These are phyloP conservation scores for Cyclotella kingstonii DNA, from an alignment of 108 stramenopile species.

Conservation along the genomic window DNA sequence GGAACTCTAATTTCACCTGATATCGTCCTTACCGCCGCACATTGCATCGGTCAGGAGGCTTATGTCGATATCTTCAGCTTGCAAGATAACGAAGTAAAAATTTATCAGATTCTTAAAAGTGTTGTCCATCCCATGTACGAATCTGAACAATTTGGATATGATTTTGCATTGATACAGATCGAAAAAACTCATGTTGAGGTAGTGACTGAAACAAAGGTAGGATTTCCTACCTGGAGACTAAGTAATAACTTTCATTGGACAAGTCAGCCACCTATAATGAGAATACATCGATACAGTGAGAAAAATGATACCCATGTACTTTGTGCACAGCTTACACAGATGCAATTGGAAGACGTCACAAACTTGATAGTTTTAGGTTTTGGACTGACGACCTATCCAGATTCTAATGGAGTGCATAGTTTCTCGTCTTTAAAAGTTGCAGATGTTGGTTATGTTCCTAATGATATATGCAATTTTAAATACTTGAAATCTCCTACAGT, in stretches of 20 bases:
- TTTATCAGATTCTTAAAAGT: slow-evolving; percentile 1
- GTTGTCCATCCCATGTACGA: slow-evolving; percentile 37
- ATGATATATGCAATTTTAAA: slow-evolving; percentile 8
- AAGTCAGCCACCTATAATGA: slow-evolving; percentile 12
- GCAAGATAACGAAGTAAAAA: not conserved
- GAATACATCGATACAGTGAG: slow-evolving; percentile 23
- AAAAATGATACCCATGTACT: not conserved
- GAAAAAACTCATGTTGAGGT: slow-evolving; percentile 12
- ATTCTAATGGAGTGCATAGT: slow-evolving; percentile 6
- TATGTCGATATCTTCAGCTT: slow-evolving; percentile 11
- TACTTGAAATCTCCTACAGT: slow-evolving; percentile 1
- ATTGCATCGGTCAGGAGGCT: slow-evolving; percentile 11
- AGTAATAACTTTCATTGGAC: slow-evolving; percentile 8
- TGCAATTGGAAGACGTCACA: not conserved
- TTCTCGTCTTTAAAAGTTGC: slow-evolving; percentile 7
- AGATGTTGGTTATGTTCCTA: slow-evolving; percentile 16
- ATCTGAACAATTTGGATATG: slow-evolving; percentile 1
- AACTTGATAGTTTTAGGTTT: slow-evolving; percentile 21
- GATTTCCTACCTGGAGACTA: slow-evolving; percentile 3
- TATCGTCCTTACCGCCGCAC: slow-evolving; percentile 22
- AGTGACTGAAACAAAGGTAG: not conserved
- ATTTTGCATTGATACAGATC: slow-evolving; percentile 14
- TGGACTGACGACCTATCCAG: slow-evolving; percentile 2
- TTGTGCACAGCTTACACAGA: slow-evolving; percentile 7
- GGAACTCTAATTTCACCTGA: slow-evolving; percentile 18